These are phyloP conservation scores for Orbilia oligospora DNA, from an alignment of 2,329 filamentous ascomycete species.

Conservation along the genomic window DNA sequence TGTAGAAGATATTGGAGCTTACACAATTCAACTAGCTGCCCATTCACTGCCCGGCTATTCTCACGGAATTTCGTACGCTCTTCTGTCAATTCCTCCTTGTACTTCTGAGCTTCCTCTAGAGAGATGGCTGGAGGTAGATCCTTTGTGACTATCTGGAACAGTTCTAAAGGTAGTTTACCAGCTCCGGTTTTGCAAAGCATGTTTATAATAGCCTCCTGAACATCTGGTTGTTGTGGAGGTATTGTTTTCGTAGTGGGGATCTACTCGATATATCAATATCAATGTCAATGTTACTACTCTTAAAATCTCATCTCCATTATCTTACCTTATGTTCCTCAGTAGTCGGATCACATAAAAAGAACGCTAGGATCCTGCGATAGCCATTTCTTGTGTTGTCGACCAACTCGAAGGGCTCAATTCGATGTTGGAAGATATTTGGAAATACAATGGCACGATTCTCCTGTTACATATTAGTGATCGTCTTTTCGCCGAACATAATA, in stretches of 20 bases:
- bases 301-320: no score
- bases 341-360: slow-evolving; percentile 74
- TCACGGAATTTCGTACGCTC: slow-evolving; percentile 64
- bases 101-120: slow-evolving; percentile 66
- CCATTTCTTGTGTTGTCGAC: slow-evolving; percentile 71
- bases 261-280: neutral
- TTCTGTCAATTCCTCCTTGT: slow-evolving; percentile 67
- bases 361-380: slow-evolving; percentile 72
- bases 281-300: no score
- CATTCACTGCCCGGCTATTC: no score
- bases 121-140: slow-evolving; percentile 63
- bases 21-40: no score
- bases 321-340: slow-evolving; percentile 27
- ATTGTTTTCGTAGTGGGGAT: slow-evolving; percentile 13
- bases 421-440: slow-evolving; percentile 72
- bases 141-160: slow-evolving; percentile 60
- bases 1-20: no score
- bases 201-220: neutral
- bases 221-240: slow-evolving; percentile 17
- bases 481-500: no score
- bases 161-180: slow-evolving; percentile 37
- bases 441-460: slow-evolving; percentile 72
- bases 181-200: neutral
- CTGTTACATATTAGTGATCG: neutral
- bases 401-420: slow-evolving; percentile 71